Conservation (phyloP, 2,329 filamentous ascomycete genomes). For the Hysterium pulicare region DNA sequence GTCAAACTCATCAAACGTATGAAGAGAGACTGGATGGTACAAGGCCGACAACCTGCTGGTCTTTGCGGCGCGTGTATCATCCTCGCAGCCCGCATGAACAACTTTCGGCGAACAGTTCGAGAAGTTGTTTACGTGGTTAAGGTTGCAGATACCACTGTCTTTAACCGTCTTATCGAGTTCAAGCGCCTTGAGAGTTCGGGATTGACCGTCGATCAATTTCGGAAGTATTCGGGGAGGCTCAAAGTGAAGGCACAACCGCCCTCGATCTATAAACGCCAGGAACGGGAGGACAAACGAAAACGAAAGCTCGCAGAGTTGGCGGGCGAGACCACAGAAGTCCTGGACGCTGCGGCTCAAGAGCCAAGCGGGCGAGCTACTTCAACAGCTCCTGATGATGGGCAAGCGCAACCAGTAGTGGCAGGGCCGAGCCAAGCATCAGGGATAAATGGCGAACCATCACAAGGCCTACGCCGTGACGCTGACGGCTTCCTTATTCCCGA, state of each 20-base stretch:
- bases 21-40: slow-evolving; percentile 96
- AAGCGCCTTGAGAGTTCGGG: slow-evolving; percentile 78
- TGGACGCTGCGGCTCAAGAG: background rate
- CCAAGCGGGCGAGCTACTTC: no score
- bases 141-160: slow-evolving; percentile 89
- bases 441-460: background rate
- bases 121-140: slow-evolving; percentile 99
- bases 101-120: slow-evolving; percentile 85
- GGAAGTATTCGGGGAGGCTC: slow-evolving; percentile 62
- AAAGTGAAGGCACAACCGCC: slow-evolving; percentile 69
- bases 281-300: slow-evolving; percentile 41
- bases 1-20: slow-evolving; percentile 85
- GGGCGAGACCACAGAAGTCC: background rate
- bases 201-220: slow-evolving; percentile 84
- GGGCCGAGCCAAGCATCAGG: slow-evolving; percentile 2
- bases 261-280: slow-evolving; percentile 67
- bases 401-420: background rate
- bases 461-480: slow-evolving; percentile 31
- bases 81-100: slow-evolving; percentile 95
- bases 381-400: background rate
- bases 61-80: slow-evolving; percentile 93
- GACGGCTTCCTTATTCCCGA: slow-evolving; percentile 43
- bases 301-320: slow-evolving; percentile 11
- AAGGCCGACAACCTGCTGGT: slow-evolving; percentile 87
- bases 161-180: slow-evolving; percentile 89